Base-by-base conservation (phyloP, 345 rosid species). In the Carallia pectinifolia region DNA sequence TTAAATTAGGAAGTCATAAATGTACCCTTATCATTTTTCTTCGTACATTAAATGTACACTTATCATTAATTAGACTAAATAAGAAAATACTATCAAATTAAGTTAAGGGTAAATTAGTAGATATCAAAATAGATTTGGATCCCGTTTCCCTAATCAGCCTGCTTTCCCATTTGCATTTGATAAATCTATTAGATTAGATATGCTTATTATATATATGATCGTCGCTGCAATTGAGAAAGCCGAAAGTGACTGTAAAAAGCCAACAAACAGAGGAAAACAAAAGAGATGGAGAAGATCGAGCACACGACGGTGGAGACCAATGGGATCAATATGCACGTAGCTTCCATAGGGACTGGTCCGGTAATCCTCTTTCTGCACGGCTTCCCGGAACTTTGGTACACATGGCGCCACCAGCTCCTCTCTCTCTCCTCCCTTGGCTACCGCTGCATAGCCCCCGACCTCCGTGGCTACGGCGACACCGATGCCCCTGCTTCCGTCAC, bases 371-470 rank as follows among this genome's bases (percentile, higher is more conserved):
- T 63, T 29, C 53, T 63, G 16, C 66, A 63, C 34, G 66, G 66
- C 12, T 63, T 63, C 34, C 66, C 66, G 6, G 66, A 63, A 17
- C 66, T 63, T 34, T 63, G 66, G 66, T 63, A 63, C 66, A 18
- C 53, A 1, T 63, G 66, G 66, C 53, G 66, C 5, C 66, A 63
- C 66, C 76, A 72, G 70, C 50, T 73, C 31, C 52, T 65, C 30
- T 15, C 65, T 31, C 71, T 73, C 13, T 40, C 76, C 36, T 44
- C 71, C 38, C 39, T 66, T 7, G 76, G 76, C 17, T 73, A 58
- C 66, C 66, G 76, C 7, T 68, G 66, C 71, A 50, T 73, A 2
- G 71, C 76, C 31, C 76, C 76, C 6, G 76, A 65, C 53, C 76
- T 73, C 47, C 66, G 76, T 50, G 71, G 76, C 52, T 73, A 27